phyloP scores from a whole-genome alignment of 2,329 filamentous ascomycete species.

The Diaporthe destruens region DNA sequence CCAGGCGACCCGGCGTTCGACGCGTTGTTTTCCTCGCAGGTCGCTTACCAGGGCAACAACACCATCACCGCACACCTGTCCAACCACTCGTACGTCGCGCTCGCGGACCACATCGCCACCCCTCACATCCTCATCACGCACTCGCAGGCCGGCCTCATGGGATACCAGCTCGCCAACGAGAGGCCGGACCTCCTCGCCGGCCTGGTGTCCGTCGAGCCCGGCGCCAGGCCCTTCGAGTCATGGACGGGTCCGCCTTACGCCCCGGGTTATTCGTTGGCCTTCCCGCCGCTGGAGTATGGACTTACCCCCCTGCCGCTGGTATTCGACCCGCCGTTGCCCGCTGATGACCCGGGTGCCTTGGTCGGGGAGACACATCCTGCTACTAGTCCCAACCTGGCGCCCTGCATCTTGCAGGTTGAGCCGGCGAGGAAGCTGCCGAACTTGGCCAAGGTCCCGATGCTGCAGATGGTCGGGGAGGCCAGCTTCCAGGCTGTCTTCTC shows the following conservation, averaged over 20 bases:
- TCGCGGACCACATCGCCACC: constrained; percentile 36
- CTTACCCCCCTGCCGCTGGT: constrained; percentile 48
- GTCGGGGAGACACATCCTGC: constrained; percentile 47
- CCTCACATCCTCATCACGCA: constrained; percentile 61
- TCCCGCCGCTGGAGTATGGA: constrained; percentile 40
- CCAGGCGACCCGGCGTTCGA: constrained; percentile 62
- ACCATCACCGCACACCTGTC: constrained; percentile 45
- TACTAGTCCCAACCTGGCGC: constrained; percentile 42
- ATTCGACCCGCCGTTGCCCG: constrained; percentile 48
- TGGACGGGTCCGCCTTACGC: constrained; percentile 13
- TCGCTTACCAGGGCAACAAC: constrained; percentile 51
- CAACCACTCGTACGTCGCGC: constrained; percentile 33
- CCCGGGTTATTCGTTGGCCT: not conserved
- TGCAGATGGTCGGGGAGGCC: constrained; percentile 57
- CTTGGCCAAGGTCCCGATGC: constrained; percentile 51
- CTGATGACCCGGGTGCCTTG: constrained; percentile 48
- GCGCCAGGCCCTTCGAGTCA: constrained; percentile 61
- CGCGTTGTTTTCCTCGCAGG: constrained; percentile 59
- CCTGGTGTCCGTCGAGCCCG: constrained; percentile 65
- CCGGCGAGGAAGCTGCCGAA: constrained; percentile 53
- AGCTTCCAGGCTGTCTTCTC: constrained; percentile 61
- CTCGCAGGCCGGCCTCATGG: constrained; percentile 60
- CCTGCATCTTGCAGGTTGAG: constrained; percentile 53
- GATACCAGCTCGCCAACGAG: constrained; percentile 62
- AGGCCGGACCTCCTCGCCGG: constrained; percentile 60